Conservation (phyloP, 257 asterid species). For the Apocynum venetum region DNA sequence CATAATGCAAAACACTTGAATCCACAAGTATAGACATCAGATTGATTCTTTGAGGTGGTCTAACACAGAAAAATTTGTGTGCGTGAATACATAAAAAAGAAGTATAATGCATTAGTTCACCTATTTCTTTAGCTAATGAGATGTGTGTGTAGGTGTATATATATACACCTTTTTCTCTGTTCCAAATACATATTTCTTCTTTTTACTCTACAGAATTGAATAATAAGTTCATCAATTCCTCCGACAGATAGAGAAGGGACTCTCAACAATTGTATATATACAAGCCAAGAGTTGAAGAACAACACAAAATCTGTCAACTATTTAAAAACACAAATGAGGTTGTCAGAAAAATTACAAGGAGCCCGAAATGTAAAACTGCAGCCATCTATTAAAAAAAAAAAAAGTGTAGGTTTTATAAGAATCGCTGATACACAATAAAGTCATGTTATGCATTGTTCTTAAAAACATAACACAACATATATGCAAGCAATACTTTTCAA, state of each 20-base stretch:
- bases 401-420: background rate
- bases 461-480: background rate
- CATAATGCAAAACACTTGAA: background rate
- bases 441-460: background rate
- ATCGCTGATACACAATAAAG: background rate
- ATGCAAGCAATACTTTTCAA: background rate
- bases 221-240: background rate
- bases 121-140: background rate
- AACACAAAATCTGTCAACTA: background rate
- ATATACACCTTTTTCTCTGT: background rate
- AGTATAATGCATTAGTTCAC: background rate
- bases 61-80: background rate
- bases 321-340: background rate
- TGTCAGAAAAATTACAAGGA: background rate
- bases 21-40: background rate
- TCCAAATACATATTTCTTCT: background rate
- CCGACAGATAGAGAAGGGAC: background rate
- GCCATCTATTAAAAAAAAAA: no score
- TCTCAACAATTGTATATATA: background rate
- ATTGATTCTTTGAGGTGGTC: background rate
- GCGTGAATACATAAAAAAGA: background rate
- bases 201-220: background rate
- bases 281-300: background rate
- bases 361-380: no score
- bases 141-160: background rate